These are phyloP conservation scores for Oryza rufipogon DNA, from an alignment of 176 grass and related monocot genomes.

Conservation along the genomic window DNA sequence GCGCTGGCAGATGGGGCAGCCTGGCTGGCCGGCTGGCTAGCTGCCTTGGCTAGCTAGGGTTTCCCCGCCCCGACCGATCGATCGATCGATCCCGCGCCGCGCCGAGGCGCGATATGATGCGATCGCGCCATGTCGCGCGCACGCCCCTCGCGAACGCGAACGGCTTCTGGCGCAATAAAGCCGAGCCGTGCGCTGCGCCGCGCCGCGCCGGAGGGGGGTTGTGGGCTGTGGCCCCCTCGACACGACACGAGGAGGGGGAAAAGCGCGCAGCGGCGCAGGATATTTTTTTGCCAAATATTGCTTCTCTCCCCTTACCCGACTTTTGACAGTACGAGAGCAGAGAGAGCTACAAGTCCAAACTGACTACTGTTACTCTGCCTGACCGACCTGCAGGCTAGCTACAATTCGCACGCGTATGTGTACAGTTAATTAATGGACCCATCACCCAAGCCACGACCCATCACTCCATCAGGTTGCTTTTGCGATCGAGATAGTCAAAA, in stretches of 20 bases:
- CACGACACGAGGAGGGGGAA: background rate
- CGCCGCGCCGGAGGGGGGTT: background rate
- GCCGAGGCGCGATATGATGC: background rate
- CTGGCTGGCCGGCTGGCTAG: background rate
- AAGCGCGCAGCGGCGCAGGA: too few relatives aligned
- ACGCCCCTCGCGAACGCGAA: too few relatives aligned
- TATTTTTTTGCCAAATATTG: background rate
- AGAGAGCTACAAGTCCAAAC: too few relatives aligned
- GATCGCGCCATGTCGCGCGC: too few relatives aligned
- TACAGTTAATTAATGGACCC: too few relatives aligned
- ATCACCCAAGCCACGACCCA: too few relatives aligned
- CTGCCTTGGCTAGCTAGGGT: constrained; percentile 27
- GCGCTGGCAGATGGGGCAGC: background rate
- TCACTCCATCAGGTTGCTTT: background rate
- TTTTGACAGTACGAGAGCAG: background rate
- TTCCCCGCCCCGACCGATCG: background rate
- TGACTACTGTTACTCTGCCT: too few relatives aligned
- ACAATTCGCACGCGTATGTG: too few relatives aligned
- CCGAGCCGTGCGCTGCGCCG: background rate
- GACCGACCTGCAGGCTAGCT: too few relatives aligned
- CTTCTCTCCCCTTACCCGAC: background rate
- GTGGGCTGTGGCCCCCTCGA: background rate
- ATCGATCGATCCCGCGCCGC: background rate
- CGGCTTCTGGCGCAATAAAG: background rate
- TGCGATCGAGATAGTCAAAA: too few relatives aligned